Conservation (phyloP, 2,329 filamentous ascomycete genomes). For the Leptographium wingfieldii region DNA sequence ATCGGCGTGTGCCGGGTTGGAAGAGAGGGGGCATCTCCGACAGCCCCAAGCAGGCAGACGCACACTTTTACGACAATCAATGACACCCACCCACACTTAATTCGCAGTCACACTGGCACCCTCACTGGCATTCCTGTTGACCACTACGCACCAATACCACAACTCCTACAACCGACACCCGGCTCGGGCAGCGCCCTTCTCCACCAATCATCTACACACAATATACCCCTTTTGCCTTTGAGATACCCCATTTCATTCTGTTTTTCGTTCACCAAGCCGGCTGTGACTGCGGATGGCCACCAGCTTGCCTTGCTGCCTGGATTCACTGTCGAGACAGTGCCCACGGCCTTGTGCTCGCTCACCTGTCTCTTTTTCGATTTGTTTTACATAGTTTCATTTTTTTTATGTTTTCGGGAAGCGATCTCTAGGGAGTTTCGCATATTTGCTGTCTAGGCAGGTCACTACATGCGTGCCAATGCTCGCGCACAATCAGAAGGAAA, state of each 20-base stretch:
- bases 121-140: background rate
- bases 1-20: background rate
- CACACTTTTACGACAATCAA: background rate
- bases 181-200: background rate
- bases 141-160: background rate
- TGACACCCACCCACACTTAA: background rate
- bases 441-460: background rate
- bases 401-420: background rate
- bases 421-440: background rate
- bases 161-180: background rate
- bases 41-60: background rate
- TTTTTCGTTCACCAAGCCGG: background rate
- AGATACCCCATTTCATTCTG: constrained; percentile 1
- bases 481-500: background rate
- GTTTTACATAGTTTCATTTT: background rate
- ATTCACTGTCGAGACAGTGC: background rate
- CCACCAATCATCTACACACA: background rate
- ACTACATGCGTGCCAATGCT: background rate
- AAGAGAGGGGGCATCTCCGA: background rate
- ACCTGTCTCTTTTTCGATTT: background rate
- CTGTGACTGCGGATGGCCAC: background rate
- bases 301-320: background rate
- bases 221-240: constrained; percentile 1
- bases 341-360: background rate
- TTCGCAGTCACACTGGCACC: background rate